Evolutionary conservation across 345 rosid genomes (phyloP).

Genomic region (Salix brachista): DNA sequence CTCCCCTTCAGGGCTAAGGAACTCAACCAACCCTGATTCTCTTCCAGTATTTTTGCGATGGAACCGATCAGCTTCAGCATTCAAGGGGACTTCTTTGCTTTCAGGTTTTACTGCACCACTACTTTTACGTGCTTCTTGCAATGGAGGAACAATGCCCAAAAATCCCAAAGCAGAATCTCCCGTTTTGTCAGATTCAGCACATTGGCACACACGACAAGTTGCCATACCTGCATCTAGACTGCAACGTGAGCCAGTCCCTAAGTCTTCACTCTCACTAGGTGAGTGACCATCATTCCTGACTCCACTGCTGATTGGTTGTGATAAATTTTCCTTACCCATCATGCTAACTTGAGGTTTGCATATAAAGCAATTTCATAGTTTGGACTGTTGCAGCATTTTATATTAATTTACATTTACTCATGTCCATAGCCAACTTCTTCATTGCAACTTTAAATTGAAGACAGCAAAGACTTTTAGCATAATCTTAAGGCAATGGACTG

Average conservation of each 20-base stretch:
- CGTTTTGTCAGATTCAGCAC: slow-evolving; percentile 78
- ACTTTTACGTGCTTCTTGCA: slow-evolving; percentile 38
- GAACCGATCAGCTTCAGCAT: slow-evolving; percentile 30
- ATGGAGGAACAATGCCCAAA: slow-evolving; percentile 61
- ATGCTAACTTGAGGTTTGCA: slow-evolving; percentile 14
- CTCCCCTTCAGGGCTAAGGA: slow-evolving; percentile 75
- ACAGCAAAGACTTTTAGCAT: neutral
- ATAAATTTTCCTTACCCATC: slow-evolving; percentile 63
- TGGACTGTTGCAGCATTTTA: neutral
- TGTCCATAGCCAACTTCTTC: neutral
- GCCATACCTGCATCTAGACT: slow-evolving; percentile 64
- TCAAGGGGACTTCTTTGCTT: slow-evolving; percentile 15
- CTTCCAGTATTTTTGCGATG: slow-evolving; percentile 26
- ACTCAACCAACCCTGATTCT: slow-evolving; percentile 55
- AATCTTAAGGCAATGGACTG: neutral
- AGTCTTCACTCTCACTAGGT: slow-evolving; percentile 40
- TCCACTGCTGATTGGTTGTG: slow-evolving; percentile 39
- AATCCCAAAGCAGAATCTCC: slow-evolving; percentile 78
- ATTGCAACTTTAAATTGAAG: neutral
- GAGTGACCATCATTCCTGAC: slow-evolving; percentile 35
- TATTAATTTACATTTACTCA: neutral
- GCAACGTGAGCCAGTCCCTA: slow-evolving; percentile 32
- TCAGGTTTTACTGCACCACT: slow-evolving; percentile 31
- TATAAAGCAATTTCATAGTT: neutral
- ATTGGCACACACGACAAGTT: slow-evolving; percentile 92